Evolutionary conservation across 139 green algal genomes (phyloP), one percentile per base, ranked within the genome.

Genomic region (Pleodorina starrii): DNA sequence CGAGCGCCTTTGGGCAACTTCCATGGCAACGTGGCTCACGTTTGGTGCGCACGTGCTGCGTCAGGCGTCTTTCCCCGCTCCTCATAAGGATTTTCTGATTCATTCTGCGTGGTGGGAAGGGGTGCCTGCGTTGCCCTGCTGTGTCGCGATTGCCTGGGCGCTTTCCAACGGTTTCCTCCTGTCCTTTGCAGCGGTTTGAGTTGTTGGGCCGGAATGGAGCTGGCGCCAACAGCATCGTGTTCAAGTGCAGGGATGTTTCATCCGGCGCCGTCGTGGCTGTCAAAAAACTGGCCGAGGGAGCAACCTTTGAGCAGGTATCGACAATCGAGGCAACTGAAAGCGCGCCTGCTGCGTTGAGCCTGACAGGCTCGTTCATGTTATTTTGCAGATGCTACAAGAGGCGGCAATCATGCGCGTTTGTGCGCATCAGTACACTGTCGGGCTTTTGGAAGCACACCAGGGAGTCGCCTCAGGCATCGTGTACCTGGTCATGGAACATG

Each of bases 361-460:
- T 9, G 21, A 66, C 54, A 25, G 7, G 7, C 7, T 66, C 7
- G 14, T 60, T 25, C 54, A 35, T 29, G 9, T 48, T 51, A 36
- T 86, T 0, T 6, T 5, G 0, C 82, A 80, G 66, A 50, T 79
- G 4, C 2, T 88, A 1, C 44, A 79, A 4, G 82, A 88, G 25
- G 82, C 82, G 0, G 82, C 66, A 36, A 50, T 88, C 38, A 88
- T 79, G 63, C 63, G 82, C 0, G 46, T 25, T 0, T 88, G 82
- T 63, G 63, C 66, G 1, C 82, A 88, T 38, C 36, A 68, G 44
- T n/a, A 88, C 46, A 25, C 19, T 40, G 44, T 88, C 1, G 35
- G 25, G 82, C 82, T 88, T 38, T 32, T 88, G n/a, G 82, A 87
- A 69, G 60, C n/a, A 10, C 32, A 87, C 44, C 81, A 77, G 43